Conservation (phyloP, 352 stramenopile species). For the Plasmopara viticola region DNA sequence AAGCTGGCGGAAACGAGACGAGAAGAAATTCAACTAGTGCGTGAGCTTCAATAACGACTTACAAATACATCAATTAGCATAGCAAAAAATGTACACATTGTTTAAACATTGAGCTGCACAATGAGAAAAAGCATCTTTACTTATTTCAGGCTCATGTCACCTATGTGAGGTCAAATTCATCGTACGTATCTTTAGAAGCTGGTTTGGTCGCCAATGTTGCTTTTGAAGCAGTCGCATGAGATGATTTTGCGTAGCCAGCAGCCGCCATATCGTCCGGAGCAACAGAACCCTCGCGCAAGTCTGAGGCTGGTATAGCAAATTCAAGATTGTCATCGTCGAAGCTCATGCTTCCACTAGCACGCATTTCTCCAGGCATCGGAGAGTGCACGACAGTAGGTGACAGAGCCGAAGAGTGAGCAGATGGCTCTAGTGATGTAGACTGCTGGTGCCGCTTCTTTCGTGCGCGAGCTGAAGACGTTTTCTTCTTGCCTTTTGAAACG, state of each 20-base stretch:
- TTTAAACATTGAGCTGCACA: background rate
- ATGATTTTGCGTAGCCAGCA: slow-evolving; percentile 13
- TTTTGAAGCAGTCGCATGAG: slow-evolving; percentile 17
- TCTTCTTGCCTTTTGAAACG: slow-evolving; percentile 20
- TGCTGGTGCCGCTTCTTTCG: slow-evolving; percentile 5
- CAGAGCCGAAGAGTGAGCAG: slow-evolving; percentile 3
- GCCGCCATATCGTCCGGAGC: background rate
- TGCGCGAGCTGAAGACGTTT: slow-evolving; percentile 1
- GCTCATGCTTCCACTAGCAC: slow-evolving; percentile 31
- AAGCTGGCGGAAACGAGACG: slow-evolving; percentile 36
- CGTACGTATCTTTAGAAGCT: slow-evolving; percentile 24
- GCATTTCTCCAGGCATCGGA: slow-evolving; percentile 11
- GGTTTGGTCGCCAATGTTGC: slow-evolving; percentile 14
- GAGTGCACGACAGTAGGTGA: slow-evolving; percentile 15
- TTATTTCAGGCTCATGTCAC: background rate
- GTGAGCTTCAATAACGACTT: slow-evolving; percentile 35
- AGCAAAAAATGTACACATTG: background rate
- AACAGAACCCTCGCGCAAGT: slow-evolving; percentile 27
- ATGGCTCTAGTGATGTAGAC: slow-evolving; percentile 2
- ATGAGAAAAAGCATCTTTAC: too few relatives aligned
- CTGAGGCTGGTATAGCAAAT: slow-evolving; percentile 45
- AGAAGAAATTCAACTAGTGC: slow-evolving; percentile 56
- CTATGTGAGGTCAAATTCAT: slow-evolving; percentile 68
- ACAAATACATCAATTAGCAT: slow-evolving; percentile 14
- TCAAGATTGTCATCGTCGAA: slow-evolving; percentile 65